Evolutionary conservation across 176 grass and related monocot genomes (phyloP).

Genomic region (Calamus simplicifolius): DNA sequence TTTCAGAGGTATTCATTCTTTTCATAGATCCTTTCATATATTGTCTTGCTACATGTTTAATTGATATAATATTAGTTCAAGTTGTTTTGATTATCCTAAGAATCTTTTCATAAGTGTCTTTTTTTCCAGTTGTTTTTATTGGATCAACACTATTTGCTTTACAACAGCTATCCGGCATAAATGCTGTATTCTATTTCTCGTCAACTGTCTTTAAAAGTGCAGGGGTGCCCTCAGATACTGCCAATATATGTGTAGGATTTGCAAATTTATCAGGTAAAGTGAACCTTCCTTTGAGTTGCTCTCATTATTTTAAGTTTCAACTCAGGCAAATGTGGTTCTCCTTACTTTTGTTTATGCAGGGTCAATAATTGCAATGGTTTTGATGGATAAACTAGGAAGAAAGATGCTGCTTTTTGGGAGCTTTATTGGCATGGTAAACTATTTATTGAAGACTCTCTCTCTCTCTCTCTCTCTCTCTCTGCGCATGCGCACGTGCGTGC

Average conservation of each 20-base stretch:
- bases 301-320: not conserved
- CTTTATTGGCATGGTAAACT: conserved; percentile 88
- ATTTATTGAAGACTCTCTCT: too few relatives aligned
- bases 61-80: too few relatives aligned
- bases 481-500: too few relatives aligned
- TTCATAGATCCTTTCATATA: not conserved
- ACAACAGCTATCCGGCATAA: conserved; percentile 99
- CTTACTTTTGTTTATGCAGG: conserved; percentile 29
- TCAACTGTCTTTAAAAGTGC: conserved; percentile 98
- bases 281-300: conserved; percentile 1
- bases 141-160: conserved; percentile 97
- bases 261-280: conserved; percentile 81
- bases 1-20: conserved; percentile 59
- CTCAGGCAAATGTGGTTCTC: conserved; percentile 21
- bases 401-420: conserved; percentile 77
- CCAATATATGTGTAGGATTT: conserved; percentile 84
- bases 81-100: too few relatives aligned
- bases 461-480: too few relatives aligned
- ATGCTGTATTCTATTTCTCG: conserved; percentile 99
- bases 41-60: too few relatives aligned
- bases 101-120: conserved; percentile 67
- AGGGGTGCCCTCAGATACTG: conserved; percentile 73
- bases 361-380: conserved; percentile 88
- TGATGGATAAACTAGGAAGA: conserved; percentile 94
- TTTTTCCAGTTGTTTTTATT: conserved; percentile 99